Evolutionary conservation across 441 rosid genomes (phyloP), one percentile per base, ranked within the genome.

Genomic region (Pelargonium australe): DNA sequence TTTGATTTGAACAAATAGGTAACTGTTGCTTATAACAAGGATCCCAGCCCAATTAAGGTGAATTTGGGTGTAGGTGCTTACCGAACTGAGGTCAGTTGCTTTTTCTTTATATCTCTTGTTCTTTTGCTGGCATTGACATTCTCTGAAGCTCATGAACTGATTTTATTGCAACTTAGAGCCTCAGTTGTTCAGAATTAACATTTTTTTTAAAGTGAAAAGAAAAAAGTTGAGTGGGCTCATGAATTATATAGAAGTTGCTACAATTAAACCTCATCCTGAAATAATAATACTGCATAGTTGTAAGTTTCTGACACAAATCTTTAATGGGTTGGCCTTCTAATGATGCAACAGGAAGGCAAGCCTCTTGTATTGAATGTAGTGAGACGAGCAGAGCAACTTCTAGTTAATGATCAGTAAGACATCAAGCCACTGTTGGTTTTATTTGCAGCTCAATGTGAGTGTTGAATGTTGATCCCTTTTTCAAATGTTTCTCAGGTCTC

Each of bases 351-450:
- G 93, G 93, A 87, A 83, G 93, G 93, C 60, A 87, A 85, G 67
- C 93, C 93, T 9, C 78, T 87, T 0, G 89, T 87, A 73, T 77
- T 87, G 25, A 82, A 80, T 68, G 93, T 84, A 14, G 93, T 87
- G 67, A 74, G 88, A 72, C 70, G 75, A 68, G 93, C 93, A 13
- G 93, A 88, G 80, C 88, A 85, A 70, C 78, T 65, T 57, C 79
- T 88, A 9, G 86, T 85, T 70, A 86, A 83, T 69, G 90, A 88
- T 37, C 40, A 16, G 93, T 86, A 68, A 82, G 86, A n/a, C 43
- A 58, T 20, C 28, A 14, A 45, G 62, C n/a, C 13, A 70, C 47
- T 40, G 49, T 14, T 40, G 45, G 51, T 64, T 40, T 64, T 63
- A 13, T 13, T 14, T 63, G 16, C 13, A 7, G 8, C 40, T 64